A percentile compares a stretch with the other conserved stretches of the same genome.
These are phyloP conservation scores for Phytopythium litorale DNA, from an alignment of 352 stramenopile species.

Conservation along the genomic window DNA sequence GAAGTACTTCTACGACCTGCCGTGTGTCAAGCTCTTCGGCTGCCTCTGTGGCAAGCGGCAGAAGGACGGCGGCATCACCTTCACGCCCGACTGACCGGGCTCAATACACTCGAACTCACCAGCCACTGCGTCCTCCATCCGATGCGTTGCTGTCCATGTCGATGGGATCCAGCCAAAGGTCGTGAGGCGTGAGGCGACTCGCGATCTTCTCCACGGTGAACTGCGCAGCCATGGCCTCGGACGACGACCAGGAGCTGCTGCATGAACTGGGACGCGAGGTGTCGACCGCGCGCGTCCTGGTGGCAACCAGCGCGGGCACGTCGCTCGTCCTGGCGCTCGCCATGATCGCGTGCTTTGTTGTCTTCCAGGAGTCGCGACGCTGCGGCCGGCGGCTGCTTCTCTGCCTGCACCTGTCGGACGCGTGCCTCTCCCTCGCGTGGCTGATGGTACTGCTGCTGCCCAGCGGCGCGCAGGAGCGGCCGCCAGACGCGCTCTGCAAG, in stretches of 20 bases:
- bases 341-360: constrained; percentile 57
- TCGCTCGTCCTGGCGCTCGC: constrained; percentile 39
- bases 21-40: constrained; percentile 81
- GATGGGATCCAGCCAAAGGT: background rate
- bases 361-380: constrained; percentile 59
- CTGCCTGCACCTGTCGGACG: constrained; percentile 59
- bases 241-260: constrained; percentile 10
- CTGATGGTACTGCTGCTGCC: constrained; percentile 45
- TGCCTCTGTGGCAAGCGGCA: constrained; percentile 73
- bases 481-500: constrained; percentile 16
- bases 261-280: constrained; percentile 18
- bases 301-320: constrained; percentile 31
- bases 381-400: constrained; percentile 61
- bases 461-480: constrained; percentile 1
- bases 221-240: background rate
- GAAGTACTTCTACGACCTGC: constrained; percentile 85
- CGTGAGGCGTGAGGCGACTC: background rate
- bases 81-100: constrained; percentile 45
- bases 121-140: too few relatives aligned
- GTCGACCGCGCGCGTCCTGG: constrained; percentile 32
- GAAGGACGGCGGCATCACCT: constrained; percentile 76
- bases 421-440: constrained; percentile 43
- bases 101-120: background rate
- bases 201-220: background rate
- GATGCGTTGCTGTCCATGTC: too few relatives aligned